Base-by-base conservation (phyloP, 441 rosid genomes). In the Bocquillonia castaneifolia region DNA sequence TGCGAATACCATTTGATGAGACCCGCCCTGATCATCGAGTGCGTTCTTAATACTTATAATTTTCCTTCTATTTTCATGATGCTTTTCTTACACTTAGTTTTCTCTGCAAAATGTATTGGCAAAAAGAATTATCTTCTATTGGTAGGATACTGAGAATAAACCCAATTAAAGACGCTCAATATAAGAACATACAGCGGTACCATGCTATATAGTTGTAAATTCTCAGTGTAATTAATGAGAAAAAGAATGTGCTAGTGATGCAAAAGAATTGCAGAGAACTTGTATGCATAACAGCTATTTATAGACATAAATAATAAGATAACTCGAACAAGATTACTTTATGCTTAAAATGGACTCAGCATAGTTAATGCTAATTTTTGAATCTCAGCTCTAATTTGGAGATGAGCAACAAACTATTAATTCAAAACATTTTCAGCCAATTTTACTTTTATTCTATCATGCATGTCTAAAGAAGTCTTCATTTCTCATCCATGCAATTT, bases 11-110 rank as follows among this genome's bases (percentile, higher is more conserved):
- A 64, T 93, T 85, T 54, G 99, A 94, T 0, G 99, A 89, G 84
- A 83, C 83, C 68, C 82, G 86, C 67, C 88, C 83, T 63, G 96
- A 88, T 69, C 99, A 94, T 80, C 93, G 88, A 80, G 99, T 91
- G 81, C 34, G 29, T 71, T 76, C 63, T 70, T 69, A 47, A 54
- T 52, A 47, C 37, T 68, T 45, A n/a, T 44, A 60, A 71, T 57
- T 65, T 34, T 34, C 8, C 26, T 47, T 64, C 8, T 10, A 3
- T 9, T 39, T 54, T 50, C 15, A 8, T 20, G 17, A 9, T 12
- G 23, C n/a, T 15, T 6, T 47, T 40, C 39, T 25, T 23, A 36
- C 3, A 17, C 0, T 55, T n/a, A 44, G 32, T 5, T 1, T 50
- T 12, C 47, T 47, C 18, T 45, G 10, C 29, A 34, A 22, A n/a